Conservation (phyloP, 495 filamentous ascomycete species). For the Chaetomium cochliodes region DNA sequence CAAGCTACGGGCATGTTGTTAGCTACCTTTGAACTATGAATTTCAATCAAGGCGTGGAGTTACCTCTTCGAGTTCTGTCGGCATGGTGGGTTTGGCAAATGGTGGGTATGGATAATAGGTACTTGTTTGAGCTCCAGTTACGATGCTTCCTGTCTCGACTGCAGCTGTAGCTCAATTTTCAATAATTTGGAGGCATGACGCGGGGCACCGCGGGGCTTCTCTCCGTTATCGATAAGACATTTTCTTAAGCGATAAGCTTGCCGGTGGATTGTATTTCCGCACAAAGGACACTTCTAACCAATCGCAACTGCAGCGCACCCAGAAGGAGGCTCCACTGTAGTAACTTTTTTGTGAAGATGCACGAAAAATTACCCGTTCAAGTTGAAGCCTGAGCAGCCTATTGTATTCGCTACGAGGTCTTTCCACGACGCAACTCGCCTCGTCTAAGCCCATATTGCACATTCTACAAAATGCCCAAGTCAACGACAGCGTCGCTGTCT, state of each 20-base stretch:
- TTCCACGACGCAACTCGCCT: neutral
- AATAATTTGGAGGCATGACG: neutral
- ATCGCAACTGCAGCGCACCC: conserved; percentile 24
- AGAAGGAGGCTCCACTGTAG: conserved; percentile 26
- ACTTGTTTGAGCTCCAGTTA: neutral
- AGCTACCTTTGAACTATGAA: neutral
- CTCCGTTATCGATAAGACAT: conserved; percentile 28
- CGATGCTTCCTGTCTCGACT: neutral
- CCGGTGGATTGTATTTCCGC: conserved; percentile 27
- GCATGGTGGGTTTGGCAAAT: conserved; percentile 61
- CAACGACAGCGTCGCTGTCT: conserved; percentile 43
- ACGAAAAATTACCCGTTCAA: conserved; percentile 29
- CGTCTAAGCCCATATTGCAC: neutral
- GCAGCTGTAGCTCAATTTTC: neutral
- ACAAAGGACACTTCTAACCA: conserved; percentile 10
- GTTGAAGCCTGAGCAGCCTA: conserved; percentile 12
- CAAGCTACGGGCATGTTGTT: conserved; percentile 58
- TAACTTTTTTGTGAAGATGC: conserved; percentile 27
- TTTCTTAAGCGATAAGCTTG: neutral
- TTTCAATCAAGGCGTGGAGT: neutral
- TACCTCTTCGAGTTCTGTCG: conserved; percentile 81
- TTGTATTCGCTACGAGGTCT: neutral
- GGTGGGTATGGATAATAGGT: neutral
- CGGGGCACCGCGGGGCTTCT: conserved; percentile 22
- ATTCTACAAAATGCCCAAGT: conserved; percentile 50